Evolutionary conservation across 805 yeast genomes (phyloP).

Genomic region (Isabelozyma rhagii): DNA sequence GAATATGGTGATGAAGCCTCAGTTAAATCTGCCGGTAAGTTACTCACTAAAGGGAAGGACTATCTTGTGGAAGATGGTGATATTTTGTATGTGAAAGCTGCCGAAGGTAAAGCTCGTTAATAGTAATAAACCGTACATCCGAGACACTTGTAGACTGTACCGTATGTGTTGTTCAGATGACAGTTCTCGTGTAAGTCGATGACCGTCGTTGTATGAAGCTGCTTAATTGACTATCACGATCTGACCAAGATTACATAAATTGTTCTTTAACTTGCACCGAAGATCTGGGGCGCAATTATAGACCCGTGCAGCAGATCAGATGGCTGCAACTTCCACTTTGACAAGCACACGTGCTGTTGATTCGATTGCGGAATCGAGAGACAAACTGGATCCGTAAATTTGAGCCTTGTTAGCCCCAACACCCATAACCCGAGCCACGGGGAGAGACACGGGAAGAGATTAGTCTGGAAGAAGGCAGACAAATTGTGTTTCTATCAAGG

Average conservation of each 20-base stretch:
- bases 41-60: constrained; percentile 88
- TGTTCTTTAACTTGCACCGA: too few relatives aligned
- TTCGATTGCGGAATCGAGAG: neutral
- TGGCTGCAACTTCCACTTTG: neutral
- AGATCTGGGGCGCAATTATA: too few relatives aligned
- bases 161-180: neutral
- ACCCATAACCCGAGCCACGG: too few relatives aligned
- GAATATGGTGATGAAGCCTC: constrained; percentile 74
- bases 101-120: constrained; percentile 77
- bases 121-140: neutral
- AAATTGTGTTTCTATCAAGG: too few relatives aligned
- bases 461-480: too few relatives aligned
- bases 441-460: too few relatives aligned
- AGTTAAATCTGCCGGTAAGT: constrained; percentile 85
- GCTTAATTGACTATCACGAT: too few relatives aligned
- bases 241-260: too few relatives aligned
- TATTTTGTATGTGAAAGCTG: constrained; percentile 87
- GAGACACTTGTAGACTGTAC: neutral
- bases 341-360: neutral
- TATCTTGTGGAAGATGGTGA: constrained; percentile 96
- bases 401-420: neutral
- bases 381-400: too few relatives aligned
- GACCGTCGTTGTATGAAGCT: too few relatives aligned
- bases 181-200: too few relatives aligned
- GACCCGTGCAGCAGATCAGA: neutral